phyloP scores from a whole-genome alignment of 768 basidiomycete genomes.

The Chlorophyllum brunneum region DNA sequence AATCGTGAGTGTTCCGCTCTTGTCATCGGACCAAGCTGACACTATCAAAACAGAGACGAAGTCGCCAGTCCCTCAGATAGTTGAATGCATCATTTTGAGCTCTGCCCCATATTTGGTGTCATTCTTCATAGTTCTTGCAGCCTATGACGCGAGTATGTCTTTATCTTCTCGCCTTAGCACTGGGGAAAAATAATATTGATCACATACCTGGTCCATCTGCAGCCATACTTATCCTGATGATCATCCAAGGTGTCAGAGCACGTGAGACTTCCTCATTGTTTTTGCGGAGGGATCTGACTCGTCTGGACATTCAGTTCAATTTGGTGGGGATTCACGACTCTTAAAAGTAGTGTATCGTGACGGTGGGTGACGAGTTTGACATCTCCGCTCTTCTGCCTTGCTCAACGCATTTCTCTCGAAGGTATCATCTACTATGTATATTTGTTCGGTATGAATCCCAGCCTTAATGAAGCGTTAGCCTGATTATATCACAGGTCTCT shows the following conservation, averaged over 20 bases:
- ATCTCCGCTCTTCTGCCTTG: neutral
- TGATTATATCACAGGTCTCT: neutral
- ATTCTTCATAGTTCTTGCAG: too few species aligned
- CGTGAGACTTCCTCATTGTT: neutral
- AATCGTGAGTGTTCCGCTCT: neutral
- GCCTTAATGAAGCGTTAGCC: neutral
- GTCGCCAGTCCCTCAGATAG: too few species aligned
- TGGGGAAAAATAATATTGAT: neutral
- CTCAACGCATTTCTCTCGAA: neutral
- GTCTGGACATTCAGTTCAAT: neutral
- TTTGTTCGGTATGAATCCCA: neutral
- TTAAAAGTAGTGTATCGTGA: neutral
- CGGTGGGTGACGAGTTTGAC: neutral
- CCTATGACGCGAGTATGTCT: too few species aligned
- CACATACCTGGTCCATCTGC: neutral
- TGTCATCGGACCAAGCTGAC: neutral
- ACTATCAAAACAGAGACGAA: neutral
- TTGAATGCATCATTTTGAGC: too few species aligned
- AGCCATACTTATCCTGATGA: neutral
- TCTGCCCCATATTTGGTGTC: too few species aligned
- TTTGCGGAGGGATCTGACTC: neutral
- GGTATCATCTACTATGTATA: neutral
- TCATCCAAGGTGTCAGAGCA: neutral
- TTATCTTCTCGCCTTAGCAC: neutral
- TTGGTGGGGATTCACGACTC: neutral